These are phyloP conservation scores for Tagetes patula DNA, from an alignment of 129 eudicot species.

Conservation along the genomic window DNA sequence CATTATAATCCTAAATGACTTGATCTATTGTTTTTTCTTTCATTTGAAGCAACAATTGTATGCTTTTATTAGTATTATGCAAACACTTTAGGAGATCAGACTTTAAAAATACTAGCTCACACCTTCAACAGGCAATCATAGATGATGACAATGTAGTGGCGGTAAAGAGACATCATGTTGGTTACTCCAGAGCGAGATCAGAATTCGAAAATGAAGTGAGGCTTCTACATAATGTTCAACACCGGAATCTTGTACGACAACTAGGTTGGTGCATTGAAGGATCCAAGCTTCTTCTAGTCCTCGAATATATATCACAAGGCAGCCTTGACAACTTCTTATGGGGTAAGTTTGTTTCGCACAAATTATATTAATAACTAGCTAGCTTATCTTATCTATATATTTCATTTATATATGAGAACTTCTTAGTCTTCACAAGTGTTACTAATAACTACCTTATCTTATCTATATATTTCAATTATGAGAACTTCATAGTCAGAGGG, in stretches of 20 bases:
- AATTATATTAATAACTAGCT: neutral
- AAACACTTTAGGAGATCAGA: neutral
- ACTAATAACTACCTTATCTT: no score
- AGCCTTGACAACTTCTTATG: constrained; percentile 70
- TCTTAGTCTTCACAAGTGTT: no score
- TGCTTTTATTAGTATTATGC: neutral
- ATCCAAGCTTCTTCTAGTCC: constrained; percentile 59
- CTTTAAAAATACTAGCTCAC: neutral
- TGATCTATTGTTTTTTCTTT: no score
- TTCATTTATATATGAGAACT: no score
- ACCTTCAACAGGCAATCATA: constrained; percentile 47
- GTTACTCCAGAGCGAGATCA: constrained; percentile 40
- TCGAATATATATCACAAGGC: constrained; percentile 66
- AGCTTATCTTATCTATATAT: no score
- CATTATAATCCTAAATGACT: no score
- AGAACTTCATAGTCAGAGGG: no score
- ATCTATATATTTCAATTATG: no score
- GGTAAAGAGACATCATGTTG: constrained; percentile 48
- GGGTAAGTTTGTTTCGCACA: constrained; percentile 28
- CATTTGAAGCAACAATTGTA: neutral
- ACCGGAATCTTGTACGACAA: constrained; percentile 66
- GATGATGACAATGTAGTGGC: constrained; percentile 50
- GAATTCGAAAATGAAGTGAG: constrained; percentile 66
- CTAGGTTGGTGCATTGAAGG: constrained; percentile 63
- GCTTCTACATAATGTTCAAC: constrained; percentile 69